Evolutionary conservation across 2,329 filamentous ascomycete genomes (phyloP), one percentile per base, ranked within the genome.

Genomic region (Westerdykella aurantiaca): DNA sequence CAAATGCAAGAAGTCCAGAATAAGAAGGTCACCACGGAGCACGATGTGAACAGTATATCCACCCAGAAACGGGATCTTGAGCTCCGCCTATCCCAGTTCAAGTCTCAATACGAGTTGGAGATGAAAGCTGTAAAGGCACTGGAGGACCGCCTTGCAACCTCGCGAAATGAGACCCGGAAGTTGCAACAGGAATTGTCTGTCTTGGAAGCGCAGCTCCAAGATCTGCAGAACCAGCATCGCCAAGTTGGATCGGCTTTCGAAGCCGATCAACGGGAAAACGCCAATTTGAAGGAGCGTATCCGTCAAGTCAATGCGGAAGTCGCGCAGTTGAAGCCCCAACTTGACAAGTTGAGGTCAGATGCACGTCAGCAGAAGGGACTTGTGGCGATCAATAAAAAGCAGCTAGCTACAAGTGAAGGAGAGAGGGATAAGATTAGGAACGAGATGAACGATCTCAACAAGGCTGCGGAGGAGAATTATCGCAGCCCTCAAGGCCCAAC

Each of bases 341-440:
- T 98, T 41, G 93, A 98, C 66, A 97, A 96, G 73, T 77, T 95
- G 57, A 89, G 86, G 65, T 88, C 85, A 11, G 89, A 96, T 56
- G 89, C 89, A 21, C 83, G 93, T 34, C 93, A 97, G 67, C 90
- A 97, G 63, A 97, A 95, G 72, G 93, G 93, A 14, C 76, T 97
- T 52, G 91, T 95, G 23, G 90, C 93, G 35, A 98, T 98, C 71
- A 96, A 96, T 72, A 97, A 94, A 76, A 98, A 98, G 72, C 93
- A 98, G 70, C 74, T 97, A 47, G 81, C 85, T 31, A 96, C 90
- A 1, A 88, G 85, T 45, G 93, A 98, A 67, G 80, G 80, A 38
- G 91, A 97, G 66, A 81, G 87, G 25, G 91, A 97, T 48, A 91
- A 88, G 72, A 74, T 95, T 33, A 90, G 89, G 71, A 72, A 75